A percentile compares a stretch with the other conserved stretches of the same genome.
These are phyloP conservation scores for Cyphellophora europaea DNA, from an alignment of 2,329 filamentous ascomycete species.

Conservation along the genomic window DNA sequence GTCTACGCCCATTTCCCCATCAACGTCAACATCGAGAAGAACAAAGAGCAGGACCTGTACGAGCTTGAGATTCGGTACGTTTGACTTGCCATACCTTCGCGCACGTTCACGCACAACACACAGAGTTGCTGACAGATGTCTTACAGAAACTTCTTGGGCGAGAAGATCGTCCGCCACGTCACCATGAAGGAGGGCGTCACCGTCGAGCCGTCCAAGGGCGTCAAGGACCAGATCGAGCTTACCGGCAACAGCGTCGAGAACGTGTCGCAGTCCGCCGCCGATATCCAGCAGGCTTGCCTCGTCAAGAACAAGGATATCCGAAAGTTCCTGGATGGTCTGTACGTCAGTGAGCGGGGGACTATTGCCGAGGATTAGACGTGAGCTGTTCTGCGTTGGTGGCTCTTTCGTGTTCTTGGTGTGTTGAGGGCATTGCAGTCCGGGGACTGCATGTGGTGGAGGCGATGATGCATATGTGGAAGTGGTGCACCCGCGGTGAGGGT, in stretches of 20 bases:
- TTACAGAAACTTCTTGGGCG: constrained; percentile 92
- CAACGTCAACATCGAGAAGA: constrained; percentile 99
- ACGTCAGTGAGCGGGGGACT: constrained; percentile 98
- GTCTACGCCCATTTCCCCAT: constrained; percentile 99
- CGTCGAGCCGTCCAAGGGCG: constrained; percentile 77
- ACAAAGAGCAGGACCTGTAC: constrained; percentile 73
- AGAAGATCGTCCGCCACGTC: constrained; percentile 97
- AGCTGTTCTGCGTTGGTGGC: no score
- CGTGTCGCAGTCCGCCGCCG: constrained; percentile 95
- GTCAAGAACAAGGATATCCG: constrained; percentile 99
- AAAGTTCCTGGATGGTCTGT: constrained; percentile 99
- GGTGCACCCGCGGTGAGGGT: no score
- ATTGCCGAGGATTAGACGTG: constrained; percentile 55
- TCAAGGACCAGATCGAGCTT: constrained; percentile 96
- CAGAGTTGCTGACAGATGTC: no score
- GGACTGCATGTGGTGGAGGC: no score
- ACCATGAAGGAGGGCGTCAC: constrained; percentile 84
- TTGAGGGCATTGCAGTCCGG: no score
- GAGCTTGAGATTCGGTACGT: constrained; percentile 96
- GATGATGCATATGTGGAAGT: no score
- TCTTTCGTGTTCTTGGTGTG: no score
- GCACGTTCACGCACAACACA: no score
- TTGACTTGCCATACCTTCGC: no score
- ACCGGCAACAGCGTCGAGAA: constrained; percentile 91
- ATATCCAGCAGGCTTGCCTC: constrained; percentile 99